Evolutionary conservation across 176 grass and related monocot species (phyloP).

Genomic region (Triticum urartu): DNA sequence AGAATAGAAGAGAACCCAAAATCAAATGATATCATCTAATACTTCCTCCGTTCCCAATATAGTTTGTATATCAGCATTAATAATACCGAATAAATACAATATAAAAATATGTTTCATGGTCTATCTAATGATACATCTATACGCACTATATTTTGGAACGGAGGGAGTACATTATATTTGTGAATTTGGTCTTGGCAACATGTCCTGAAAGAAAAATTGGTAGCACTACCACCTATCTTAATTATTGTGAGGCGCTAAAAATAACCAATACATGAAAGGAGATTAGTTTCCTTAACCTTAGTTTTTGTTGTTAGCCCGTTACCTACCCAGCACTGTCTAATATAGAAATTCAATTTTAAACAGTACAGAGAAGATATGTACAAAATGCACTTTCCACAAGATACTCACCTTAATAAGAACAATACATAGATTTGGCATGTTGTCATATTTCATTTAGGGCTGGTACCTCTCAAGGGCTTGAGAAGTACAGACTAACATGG

Average conservation of each 20-base stretch:
- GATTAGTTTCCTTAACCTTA: slow-evolving; percentile 2
- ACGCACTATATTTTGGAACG: neutral
- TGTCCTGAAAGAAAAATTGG: slow-evolving; percentile 10
- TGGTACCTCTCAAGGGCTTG: slow-evolving; percentile 7
- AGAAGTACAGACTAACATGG: slow-evolving; percentile 3
- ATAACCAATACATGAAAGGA: neutral
- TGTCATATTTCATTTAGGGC: slow-evolving; percentile 10
- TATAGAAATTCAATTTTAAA: neutral
- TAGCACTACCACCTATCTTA: neutral
- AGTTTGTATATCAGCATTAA: neutral
- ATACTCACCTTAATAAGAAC: neutral
- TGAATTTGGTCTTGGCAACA: neutral
- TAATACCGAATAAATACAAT: neutral
- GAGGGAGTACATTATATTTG: neutral
- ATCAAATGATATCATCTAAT: neutral
- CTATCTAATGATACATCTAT: neutral
- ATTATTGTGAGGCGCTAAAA: slow-evolving; percentile 9
- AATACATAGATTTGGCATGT: neutral
- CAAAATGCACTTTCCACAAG: neutral
- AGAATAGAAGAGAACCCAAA: neutral
- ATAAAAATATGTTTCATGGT: too few relatives aligned
- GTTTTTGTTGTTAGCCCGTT: neutral
- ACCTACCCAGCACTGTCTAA: neutral
- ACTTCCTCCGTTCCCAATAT: neutral
- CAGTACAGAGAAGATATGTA: neutral